These are phyloP conservation scores for Erysimum cheiranthoides DNA, from an alignment of 345 rosid species.

Conservation along the genomic window DNA sequence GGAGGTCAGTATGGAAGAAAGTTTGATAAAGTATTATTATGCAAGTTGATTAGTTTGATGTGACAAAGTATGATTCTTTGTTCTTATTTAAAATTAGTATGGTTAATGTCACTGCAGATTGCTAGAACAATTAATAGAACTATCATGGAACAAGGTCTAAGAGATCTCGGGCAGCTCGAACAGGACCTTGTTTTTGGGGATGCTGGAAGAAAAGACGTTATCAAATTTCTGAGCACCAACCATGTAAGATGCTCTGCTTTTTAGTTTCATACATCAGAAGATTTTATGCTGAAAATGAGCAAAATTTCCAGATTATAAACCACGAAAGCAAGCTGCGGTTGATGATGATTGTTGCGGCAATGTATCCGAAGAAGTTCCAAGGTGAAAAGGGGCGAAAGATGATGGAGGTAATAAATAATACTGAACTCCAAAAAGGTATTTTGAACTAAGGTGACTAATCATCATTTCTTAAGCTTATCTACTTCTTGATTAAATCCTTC, in stretches of 20 bases:
- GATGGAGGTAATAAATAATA: conserved; percentile 68
- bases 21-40: neutral
- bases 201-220: conserved; percentile 93
- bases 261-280: neutral
- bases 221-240: conserved; percentile 71
- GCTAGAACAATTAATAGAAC: conserved; percentile 86
- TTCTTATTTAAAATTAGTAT: conserved; percentile 8
- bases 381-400: conserved; percentile 87
- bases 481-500: conserved; percentile 38
- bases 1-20: conserved; percentile 64
- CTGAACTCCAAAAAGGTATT: neutral
- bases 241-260: conserved; percentile 54
- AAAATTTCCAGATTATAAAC: conserved; percentile 68
- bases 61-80: conserved; percentile 10
- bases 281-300: conserved; percentile 8
- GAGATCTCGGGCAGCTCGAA: conserved; percentile 92
- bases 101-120: conserved; percentile 63
- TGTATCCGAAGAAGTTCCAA: conserved; percentile 91
- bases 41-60: conserved; percentile 17
- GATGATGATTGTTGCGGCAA: conserved; percentile 88
- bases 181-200: conserved; percentile 98
- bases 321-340: conserved; percentile 93
- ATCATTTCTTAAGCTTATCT: neutral
- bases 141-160: conserved; percentile 76
- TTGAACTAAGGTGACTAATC: neutral